phyloP scores from a whole-genome alignment of 2,329 filamentous ascomycete species.

The Pseudogymnoascus sp. region DNA sequence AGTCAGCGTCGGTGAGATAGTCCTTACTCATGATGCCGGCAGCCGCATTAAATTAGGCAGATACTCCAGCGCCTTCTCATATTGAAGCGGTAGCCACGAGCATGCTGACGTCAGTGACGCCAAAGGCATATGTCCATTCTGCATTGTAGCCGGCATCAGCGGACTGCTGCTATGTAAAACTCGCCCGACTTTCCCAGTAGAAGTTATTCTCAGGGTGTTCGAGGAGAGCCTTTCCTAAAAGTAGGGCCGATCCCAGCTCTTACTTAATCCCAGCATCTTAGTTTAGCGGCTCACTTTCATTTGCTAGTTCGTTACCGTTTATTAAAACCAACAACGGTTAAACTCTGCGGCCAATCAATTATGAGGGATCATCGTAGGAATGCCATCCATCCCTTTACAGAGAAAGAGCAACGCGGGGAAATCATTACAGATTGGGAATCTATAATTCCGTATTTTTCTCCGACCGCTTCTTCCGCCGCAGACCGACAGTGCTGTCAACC shows the following conservation, averaged over 20 bases:
- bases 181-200: conserved; percentile 50
- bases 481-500: neutral
- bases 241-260: neutral
- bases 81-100: too few species aligned
- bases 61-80: too few species aligned
- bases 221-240: conserved; percentile 20
- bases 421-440: neutral
- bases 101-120: too few species aligned
- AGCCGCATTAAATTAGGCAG: too few species aligned
- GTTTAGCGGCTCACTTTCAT: neutral
- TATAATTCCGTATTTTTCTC: neutral
- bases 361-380: neutral
- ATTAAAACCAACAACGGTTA: neutral
- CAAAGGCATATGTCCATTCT: too few species aligned
- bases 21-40: too few species aligned
- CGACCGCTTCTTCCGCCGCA: neutral
- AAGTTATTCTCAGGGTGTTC: conserved; percentile 54
- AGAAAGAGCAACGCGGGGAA: neutral
- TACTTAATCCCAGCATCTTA: neutral
- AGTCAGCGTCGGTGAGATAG: too few species aligned
- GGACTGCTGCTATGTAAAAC: conserved; percentile 47
- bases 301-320: neutral
- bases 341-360: neutral
- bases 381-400: neutral
- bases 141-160: conserved; percentile 27